Conservation (phyloP, 2,329 filamentous ascomycete species). For the Penicillium aurantiogriseum region DNA sequence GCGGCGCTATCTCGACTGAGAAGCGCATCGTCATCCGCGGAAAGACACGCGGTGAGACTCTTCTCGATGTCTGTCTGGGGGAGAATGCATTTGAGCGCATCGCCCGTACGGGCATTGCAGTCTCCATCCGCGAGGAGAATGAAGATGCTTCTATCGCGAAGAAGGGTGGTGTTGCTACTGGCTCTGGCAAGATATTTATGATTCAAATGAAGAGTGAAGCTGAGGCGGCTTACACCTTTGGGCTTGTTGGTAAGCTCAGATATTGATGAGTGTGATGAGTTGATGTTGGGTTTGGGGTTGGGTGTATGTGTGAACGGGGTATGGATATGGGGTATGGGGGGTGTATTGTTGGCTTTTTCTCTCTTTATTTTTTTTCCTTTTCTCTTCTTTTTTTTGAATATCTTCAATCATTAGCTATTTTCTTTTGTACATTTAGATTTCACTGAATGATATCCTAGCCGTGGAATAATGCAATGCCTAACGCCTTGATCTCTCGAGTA, state of each 20-base stretch:
- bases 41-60: constrained; percentile 63
- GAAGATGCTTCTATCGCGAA: constrained; percentile 59
- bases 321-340: constrained; percentile 3
- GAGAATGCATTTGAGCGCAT: constrained; percentile 82
- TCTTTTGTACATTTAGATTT: constrained; percentile 22
- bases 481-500: too few relatives aligned
- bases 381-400: constrained; percentile 7
- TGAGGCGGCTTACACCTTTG: constrained; percentile 56
- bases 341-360: constrained; percentile 8
- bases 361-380: not conserved
- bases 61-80: constrained; percentile 81
- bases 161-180: constrained; percentile 58
- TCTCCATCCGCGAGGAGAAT: constrained; percentile 81
- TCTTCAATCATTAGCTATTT: constrained; percentile 13
- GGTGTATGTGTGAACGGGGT: not conserved
- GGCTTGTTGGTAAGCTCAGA: constrained; percentile 52
- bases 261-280: constrained; percentile 37
- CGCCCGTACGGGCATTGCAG: constrained; percentile 80
- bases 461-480: not conserved
- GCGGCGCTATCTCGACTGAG: constrained; percentile 64
- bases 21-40: constrained; percentile 80
- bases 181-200: constrained; percentile 62
- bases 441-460: constrained; percentile 1
- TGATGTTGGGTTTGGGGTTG: not conserved
- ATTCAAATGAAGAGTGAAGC: constrained; percentile 58